Evolutionary conservation across 371 early-diverging fungal genomes (phyloP).

Genomic region (Mucor velutinosus): DNA sequence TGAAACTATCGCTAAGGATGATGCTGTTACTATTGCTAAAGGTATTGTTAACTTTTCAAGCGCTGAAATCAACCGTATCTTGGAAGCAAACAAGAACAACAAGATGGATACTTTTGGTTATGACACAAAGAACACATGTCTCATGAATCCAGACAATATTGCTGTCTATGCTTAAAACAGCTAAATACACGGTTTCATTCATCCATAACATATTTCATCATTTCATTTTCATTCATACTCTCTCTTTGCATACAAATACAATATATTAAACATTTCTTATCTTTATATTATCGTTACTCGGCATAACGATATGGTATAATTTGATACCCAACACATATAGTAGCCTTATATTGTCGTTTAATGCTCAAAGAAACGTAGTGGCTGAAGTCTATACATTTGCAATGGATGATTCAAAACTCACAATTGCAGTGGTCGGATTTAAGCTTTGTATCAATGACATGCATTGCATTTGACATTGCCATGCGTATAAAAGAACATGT

Average conservation of each 20-base stretch:
- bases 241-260: not conserved
- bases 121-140: conserved; percentile 72
- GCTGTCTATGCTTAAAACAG: conserved; percentile 52
- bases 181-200: not conserved
- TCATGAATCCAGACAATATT: conserved; percentile 87
- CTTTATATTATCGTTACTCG: too few species aligned
- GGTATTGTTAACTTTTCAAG: conserved; percentile 90
- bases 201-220: not conserved
- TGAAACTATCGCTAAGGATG: conserved; percentile 15
- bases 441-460: too few species aligned
- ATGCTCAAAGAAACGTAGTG: too few species aligned
- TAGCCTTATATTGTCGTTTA: too few species aligned
- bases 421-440: too few species aligned
- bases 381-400: too few species aligned
- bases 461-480: too few species aligned
- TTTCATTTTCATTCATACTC: not conserved
- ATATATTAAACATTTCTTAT: too few species aligned
- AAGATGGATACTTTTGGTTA: not conserved
- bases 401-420: too few species aligned
- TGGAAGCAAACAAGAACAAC: not conserved
- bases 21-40: conserved; percentile 74
- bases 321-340: too few species aligned
- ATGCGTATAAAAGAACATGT: too few species aligned
- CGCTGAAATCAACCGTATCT: conserved; percentile 77
- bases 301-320: too few species aligned